Percentiles rank a stretch among this genome's conserved stretches.
Conservation (phyloP, 306 rosid genomes). For the Ceratonia siliqua region DNA sequence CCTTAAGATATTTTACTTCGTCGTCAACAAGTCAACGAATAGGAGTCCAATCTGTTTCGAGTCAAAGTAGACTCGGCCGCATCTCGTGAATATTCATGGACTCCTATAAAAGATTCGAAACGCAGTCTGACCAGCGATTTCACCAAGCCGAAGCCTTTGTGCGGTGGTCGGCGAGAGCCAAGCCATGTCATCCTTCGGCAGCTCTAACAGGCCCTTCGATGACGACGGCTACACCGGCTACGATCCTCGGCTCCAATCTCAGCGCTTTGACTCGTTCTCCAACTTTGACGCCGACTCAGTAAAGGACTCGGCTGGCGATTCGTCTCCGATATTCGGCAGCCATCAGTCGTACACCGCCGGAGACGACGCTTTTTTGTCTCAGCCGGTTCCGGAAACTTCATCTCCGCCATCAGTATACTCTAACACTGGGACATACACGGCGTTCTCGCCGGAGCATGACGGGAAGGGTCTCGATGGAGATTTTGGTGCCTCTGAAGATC, state of each 20-base stretch:
- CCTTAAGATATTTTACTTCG: not conserved
- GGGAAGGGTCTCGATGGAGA: constrained; percentile 39
- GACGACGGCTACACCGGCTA: not conserved
- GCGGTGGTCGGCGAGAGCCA: constrained; percentile 21
- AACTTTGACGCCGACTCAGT: constrained; percentile 34
- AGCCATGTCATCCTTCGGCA: constrained; percentile 51
- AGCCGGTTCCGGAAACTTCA: not conserved
- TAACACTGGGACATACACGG: constrained; percentile 25
- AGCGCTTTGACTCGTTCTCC: constrained; percentile 30
- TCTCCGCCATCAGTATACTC: constrained; percentile 27
- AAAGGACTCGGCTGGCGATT: constrained; percentile 7
- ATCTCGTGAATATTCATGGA: not conserved
- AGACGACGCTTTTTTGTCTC: not conserved
- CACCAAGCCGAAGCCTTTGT: constrained; percentile 15
- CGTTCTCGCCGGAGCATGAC: constrained; percentile 39
- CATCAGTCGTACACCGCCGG: not conserved
- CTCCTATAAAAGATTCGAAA: not conserved
- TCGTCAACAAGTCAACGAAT: not conserved
- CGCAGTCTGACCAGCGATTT: not conserved
- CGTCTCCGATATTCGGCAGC: not conserved
- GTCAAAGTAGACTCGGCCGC: not conserved
- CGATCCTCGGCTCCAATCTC: not conserved
- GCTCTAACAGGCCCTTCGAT: constrained; percentile 26
- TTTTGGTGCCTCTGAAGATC: constrained; percentile 33
- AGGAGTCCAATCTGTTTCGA: constrained; percentile 7